Evolutionary conservation across 2,329 filamentous ascomycete species (phyloP).

Genomic region (Colletotrichum musicola): DNA sequence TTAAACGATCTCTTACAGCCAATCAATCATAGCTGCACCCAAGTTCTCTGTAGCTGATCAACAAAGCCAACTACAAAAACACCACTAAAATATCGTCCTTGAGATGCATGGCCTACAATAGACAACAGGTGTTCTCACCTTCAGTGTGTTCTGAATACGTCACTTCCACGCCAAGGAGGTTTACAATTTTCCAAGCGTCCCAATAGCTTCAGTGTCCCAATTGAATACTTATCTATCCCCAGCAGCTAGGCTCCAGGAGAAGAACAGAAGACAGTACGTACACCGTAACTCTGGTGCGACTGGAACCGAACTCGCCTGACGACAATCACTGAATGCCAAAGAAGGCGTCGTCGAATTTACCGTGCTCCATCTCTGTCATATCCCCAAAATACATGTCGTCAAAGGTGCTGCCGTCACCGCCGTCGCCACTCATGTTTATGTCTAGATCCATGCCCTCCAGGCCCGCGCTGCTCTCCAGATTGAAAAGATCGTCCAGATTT

Average conservation of each 20-base stretch:
- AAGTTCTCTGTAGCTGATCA: too few species aligned
- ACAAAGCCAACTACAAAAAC: too few species aligned
- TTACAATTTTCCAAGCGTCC: neutral
- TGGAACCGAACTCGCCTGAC: neutral
- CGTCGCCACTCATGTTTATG: constrained; percentile 49
- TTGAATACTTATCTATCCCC: neutral
- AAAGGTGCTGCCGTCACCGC: constrained; percentile 58
- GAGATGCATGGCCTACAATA: too few species aligned
- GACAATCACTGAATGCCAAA: constrained; percentile 51
- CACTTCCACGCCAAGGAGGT: too few species aligned
- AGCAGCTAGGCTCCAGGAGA: neutral
- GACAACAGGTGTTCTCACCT: too few species aligned
- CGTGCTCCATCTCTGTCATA: constrained; percentile 58
- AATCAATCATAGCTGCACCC: too few species aligned
- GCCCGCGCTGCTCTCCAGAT: constrained; percentile 53
- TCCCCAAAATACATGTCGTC: constrained; percentile 63
- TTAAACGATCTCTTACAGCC: too few species aligned
- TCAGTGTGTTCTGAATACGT: too few species aligned
- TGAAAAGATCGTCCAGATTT: constrained; percentile 62
- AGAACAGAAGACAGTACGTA: neutral
- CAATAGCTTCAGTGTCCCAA: neutral
- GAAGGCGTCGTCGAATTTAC: constrained; percentile 61
- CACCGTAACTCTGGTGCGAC: neutral
- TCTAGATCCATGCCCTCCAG: constrained; percentile 57
- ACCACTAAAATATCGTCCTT: too few species aligned